Conservation (phyloP, 352 stramenopile species). For the Pythium volutum region DNA sequence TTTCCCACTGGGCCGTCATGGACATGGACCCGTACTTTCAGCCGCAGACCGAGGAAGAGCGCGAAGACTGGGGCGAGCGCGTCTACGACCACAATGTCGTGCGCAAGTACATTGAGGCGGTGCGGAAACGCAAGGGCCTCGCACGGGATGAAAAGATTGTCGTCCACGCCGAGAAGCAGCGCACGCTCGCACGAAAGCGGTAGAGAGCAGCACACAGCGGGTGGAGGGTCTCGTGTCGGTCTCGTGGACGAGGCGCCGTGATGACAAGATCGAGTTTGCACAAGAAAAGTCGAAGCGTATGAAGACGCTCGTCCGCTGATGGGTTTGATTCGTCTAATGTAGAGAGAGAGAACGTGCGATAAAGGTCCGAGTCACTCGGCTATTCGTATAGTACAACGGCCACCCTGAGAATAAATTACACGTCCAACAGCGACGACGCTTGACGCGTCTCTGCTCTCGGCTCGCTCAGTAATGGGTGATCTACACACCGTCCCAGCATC, state of each 20-base stretch:
- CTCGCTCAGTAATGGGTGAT: slow-evolving; percentile 2
- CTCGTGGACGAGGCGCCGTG: neutral
- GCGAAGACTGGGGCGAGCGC: slow-evolving; percentile 94
- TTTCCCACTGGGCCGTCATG: slow-evolving; percentile 93
- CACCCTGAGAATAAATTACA: too few relatives aligned
- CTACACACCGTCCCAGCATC: too few relatives aligned
- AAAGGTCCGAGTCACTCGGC: too few relatives aligned
- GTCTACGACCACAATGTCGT: slow-evolving; percentile 93
- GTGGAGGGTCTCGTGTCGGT: neutral
- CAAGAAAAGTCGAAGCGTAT: too few relatives aligned
- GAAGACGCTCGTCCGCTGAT: too few relatives aligned
- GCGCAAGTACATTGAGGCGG: slow-evolving; percentile 92
- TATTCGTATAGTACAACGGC: too few relatives aligned
- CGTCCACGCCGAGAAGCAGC: slow-evolving; percentile 95
- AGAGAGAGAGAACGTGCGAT: too few relatives aligned
- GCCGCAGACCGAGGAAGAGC: slow-evolving; percentile 93
- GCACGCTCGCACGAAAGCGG: slow-evolving; percentile 89
- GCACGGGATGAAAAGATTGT: slow-evolving; percentile 95
- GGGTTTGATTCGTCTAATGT: neutral
- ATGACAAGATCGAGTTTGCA: neutral
- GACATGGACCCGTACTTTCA: slow-evolving; percentile 97
- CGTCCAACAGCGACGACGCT: neutral
- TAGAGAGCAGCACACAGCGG: slow-evolving; percentile 25
- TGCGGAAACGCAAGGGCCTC: slow-evolving; percentile 94
- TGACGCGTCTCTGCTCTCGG: neutral